Evolutionary conservation across 345 rosid genomes (phyloP), one percentile per base, ranked within the genome.

Genomic region (Salix exigua): DNA sequence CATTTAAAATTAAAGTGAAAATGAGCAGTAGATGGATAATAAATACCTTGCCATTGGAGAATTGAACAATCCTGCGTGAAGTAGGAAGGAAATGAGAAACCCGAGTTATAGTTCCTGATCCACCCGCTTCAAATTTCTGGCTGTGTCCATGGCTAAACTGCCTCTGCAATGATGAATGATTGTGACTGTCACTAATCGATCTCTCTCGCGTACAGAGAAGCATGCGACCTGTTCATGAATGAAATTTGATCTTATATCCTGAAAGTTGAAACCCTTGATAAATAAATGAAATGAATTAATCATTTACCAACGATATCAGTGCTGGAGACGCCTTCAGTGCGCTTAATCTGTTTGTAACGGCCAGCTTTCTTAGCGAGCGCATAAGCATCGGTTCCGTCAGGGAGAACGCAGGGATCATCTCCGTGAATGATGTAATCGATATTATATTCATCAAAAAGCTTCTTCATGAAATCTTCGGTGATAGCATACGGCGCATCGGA

Each of bases 311-410:
- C 96, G 46, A 91, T 85, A 72, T 91, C 96, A 1, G 96, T 91
- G 88, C 92, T 91, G 23, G 96, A 91, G 42, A 91, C 93, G 16
- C 96, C 96, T 81, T 91, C 94, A 1, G 92, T 91, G 26, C 96
- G 93, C 84, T 91, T 91, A 74, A 91, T 91, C 82, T 91, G 96
- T 81, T 88, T 91, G 83, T 85, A 91, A 50, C 93, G 89, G 42
- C 92, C 94, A 6, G 92, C 96, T 84, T 86, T 87, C 86, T 91
- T 89, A 31, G 96, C 96, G 14, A 87, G 88, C 3, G 86, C 96
- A 77, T 88, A 91, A 0, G 96, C 96, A 79, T 91, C 94, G 7
- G 94, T 81, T 23, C 94, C 96, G 74, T 91, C 96, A 11, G 94
- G 96, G 50, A 91, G 91, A 50, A 91, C 91, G 64, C 96, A 88